These are phyloP conservation scores for Amylocarpus encephaloides DNA, from an alignment of 2,329 filamentous ascomycete genomes.

Conservation along the genomic window DNA sequence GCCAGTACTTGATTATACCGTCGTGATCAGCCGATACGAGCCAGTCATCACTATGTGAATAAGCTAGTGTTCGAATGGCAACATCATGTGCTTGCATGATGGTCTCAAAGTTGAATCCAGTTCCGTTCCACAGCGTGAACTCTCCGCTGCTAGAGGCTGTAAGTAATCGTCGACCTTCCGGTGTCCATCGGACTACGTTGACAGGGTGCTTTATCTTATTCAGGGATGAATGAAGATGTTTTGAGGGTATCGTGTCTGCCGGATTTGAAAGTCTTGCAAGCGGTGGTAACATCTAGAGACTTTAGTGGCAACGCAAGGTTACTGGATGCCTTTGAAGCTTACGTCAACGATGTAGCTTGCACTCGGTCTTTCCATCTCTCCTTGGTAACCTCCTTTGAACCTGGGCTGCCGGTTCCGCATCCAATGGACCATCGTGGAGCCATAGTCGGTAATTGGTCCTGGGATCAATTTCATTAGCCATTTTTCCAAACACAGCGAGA, in stretches of 20 bases:
- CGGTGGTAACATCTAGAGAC: slow-evolving; percentile 73
- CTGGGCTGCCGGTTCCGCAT: slow-evolving; percentile 74
- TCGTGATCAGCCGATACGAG: slow-evolving; percentile 92
- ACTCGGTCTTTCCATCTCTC: slow-evolving; percentile 79
- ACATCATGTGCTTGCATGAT: slow-evolving; percentile 97
- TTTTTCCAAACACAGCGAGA: neutral
- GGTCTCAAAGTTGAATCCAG: slow-evolving; percentile 98
- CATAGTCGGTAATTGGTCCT: slow-evolving; percentile 93
- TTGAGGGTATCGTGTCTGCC: slow-evolving; percentile 85
- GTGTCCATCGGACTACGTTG: slow-evolving; percentile 96
- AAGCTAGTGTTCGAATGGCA: slow-evolving; percentile 74
- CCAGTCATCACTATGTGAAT: slow-evolving; percentile 97
- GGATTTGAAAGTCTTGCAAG: slow-evolving; percentile 66
- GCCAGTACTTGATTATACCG: slow-evolving; percentile 96
- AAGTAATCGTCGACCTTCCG: slow-evolving; percentile 83
- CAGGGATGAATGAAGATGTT: slow-evolving; percentile 93
- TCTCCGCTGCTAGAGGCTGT: slow-evolving; percentile 95
- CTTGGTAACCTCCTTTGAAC: slow-evolving; percentile 63
- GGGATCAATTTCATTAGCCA: slow-evolving; percentile 2
- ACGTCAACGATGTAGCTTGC: slow-evolving; percentile 87
- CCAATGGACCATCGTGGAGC: slow-evolving; percentile 84
- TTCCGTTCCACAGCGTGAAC: slow-evolving; percentile 98
- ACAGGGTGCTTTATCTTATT: slow-evolving; percentile 98
- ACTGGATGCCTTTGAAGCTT: slow-evolving; percentile 4
- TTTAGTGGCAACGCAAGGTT: slow-evolving; percentile 9